A percentile compares a stretch with the other conserved stretches of the same genome.
Evolutionary conservation across 2,329 filamentous ascomycete genomes (phyloP).

Genomic region (Hysterium pulicare): DNA sequence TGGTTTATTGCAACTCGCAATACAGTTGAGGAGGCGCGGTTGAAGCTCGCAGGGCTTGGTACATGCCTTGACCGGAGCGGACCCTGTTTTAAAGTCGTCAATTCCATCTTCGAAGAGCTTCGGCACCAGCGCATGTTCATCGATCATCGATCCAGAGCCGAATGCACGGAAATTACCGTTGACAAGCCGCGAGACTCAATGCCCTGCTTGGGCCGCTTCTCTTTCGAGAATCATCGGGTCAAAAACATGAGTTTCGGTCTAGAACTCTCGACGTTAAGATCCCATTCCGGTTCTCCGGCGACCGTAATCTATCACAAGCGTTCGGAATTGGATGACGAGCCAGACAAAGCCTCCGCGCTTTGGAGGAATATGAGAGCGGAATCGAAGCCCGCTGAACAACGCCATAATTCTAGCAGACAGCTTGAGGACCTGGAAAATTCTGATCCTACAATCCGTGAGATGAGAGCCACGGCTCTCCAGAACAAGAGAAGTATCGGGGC

Average conservation of each 20-base stretch:
- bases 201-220: not conserved
- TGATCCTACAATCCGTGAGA: conserved; percentile 14
- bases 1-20: conserved; percentile 7
- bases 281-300: conserved; percentile 1
- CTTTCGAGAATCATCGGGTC: not conserved
- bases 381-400: conserved; percentile 21
- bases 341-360: conserved; percentile 32
- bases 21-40: conserved; percentile 3
- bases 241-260: not conserved
- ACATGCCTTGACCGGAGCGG: not conserved
- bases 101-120: conserved; percentile 6
- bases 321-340: conserved; percentile 1
- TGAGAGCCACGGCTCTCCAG: conserved; percentile 31
- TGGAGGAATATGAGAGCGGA: conserved; percentile 38
- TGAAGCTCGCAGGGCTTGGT: conserved; percentile 5
- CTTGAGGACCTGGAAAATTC: conserved; percentile 8
- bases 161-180: not conserved
- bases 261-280: not conserved
- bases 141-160: not conserved
- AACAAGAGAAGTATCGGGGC: conserved; percentile 42
- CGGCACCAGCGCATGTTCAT: conserved; percentile 1
- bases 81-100: conserved; percentile 4
- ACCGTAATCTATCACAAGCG: conserved; percentile 2
- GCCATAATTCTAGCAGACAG: conserved; percentile 12
- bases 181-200: not conserved